Percentiles rank a stretch among this genome's conserved stretches.
Evolutionary conservation across 176 grass and related monocot genomes (phyloP).

Genomic region (Zoysia pacifica): DNA sequence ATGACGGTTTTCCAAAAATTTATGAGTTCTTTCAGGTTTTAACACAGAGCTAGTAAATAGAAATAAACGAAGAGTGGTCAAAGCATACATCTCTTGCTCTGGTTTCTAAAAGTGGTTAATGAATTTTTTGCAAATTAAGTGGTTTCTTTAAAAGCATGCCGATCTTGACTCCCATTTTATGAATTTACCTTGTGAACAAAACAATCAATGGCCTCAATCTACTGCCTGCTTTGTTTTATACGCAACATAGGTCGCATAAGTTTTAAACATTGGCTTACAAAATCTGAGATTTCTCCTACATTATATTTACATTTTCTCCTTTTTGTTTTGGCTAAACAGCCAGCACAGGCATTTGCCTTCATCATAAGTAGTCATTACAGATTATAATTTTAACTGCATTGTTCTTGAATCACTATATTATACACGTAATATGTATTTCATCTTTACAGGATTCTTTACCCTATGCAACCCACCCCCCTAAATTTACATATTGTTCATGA

Average conservation of each 20-base stretch:
- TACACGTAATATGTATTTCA: constrained; percentile 66
- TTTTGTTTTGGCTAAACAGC: background rate
- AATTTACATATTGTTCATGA: constrained; percentile 67
- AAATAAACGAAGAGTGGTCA: too few species aligned
- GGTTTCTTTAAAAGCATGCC: background rate
- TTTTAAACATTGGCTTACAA: background rate
- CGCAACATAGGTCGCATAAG: constrained; percentile 16
- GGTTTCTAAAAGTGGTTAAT: background rate
- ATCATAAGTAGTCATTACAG: constrained; percentile 32
- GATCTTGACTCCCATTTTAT: background rate
- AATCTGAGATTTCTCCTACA: constrained; percentile 28
- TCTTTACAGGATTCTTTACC: constrained; percentile 86
- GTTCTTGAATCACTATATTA: constrained; percentile 53
- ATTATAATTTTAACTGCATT: constrained; percentile 48
- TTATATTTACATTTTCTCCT: background rate
- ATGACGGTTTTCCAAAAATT: too few species aligned
- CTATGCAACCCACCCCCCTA: constrained; percentile 46
- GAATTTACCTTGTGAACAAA: background rate
- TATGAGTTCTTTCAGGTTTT: too few species aligned
- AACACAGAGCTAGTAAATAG: too few species aligned
- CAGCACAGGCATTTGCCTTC: constrained; percentile 21
- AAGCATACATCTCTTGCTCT: too few species aligned
- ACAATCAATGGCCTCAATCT: background rate
- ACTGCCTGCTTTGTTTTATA: background rate
- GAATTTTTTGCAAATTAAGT: background rate